A percentile compares a stretch with the other conserved stretches of the same genome.
Conservation (phyloP, 2,329 filamentous ascomycete species). For the Cordyceps militaris region DNA sequence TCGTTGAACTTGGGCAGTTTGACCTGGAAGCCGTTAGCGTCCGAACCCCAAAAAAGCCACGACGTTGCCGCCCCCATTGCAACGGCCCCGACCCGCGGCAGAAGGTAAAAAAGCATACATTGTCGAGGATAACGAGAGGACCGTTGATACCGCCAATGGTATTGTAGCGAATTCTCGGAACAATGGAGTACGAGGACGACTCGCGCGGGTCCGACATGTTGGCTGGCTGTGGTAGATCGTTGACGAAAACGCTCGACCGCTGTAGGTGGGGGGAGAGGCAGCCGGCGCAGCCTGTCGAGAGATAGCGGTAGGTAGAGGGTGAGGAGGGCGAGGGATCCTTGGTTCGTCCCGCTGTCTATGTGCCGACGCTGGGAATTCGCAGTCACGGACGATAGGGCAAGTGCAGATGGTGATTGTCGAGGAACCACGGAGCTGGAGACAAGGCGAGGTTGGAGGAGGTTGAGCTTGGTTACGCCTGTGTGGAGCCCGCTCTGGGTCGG, state of each 20-base stretch:
- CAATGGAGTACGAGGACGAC: conserved; percentile 52
- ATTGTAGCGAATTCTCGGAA: conserved; percentile 78
- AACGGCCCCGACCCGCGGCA: background rate
- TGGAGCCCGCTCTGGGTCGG: conserved; percentile 26
- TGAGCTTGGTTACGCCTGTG: conserved; percentile 32
- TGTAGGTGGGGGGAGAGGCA: conserved; percentile 11
- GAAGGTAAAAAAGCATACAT: conserved; percentile 47
- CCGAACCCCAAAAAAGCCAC: background rate
- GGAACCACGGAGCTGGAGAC: conserved; percentile 21
- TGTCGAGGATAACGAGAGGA: conserved; percentile 93
- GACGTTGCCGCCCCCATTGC: background rate
- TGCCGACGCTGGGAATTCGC: conserved; percentile 7
- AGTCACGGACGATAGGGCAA: conserved; percentile 16
- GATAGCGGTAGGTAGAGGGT: background rate
- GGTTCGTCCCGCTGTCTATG: conserved; percentile 13
- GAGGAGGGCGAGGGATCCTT: background rate
- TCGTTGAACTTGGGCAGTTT: conserved; percentile 98
- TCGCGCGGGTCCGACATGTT: conserved; percentile 51
- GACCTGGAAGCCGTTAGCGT: conserved; percentile 51
- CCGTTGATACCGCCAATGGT: conserved; percentile 98
- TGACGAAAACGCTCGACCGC: conserved; percentile 13
- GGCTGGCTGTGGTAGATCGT: conserved; percentile 18
- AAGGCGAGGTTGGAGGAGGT: conserved; percentile 31
- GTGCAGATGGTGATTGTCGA: conserved; percentile 17
- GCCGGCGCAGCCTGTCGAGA: conserved; percentile 8